These are phyloP conservation scores for Pythium plurisporium DNA, from an alignment of 352 stramenopile species.

Conservation along the genomic window DNA sequence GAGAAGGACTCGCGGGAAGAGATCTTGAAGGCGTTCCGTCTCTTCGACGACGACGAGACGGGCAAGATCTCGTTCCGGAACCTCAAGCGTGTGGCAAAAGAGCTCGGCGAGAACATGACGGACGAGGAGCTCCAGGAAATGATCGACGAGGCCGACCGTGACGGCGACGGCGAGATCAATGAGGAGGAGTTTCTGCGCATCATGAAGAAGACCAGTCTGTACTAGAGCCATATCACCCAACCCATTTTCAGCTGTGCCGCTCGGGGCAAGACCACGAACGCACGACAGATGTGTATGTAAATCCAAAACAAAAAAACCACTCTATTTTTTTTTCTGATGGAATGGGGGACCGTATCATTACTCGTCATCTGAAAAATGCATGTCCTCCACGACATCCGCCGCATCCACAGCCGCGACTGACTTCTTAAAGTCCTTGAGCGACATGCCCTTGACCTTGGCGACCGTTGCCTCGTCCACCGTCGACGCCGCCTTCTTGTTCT, in stretches of 20 bases:
- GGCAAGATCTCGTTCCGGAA: conserved; percentile 97
- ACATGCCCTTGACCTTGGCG: conserved; percentile 76
- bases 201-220: conserved; percentile 97
- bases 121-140: conserved; percentile 99
- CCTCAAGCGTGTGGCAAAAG: conserved; percentile 97
- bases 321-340: neutral
- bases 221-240: conserved; percentile 38
- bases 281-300: conserved; percentile 12
- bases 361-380: conserved; percentile 76
- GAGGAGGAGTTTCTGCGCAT: conserved; percentile 98
- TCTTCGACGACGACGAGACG: conserved; percentile 98
- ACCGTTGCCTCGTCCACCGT: conserved; percentile 59
- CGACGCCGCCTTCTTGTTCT: conserved; percentile 22
- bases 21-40: conserved; percentile 94
- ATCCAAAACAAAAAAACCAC: conserved; percentile 3
- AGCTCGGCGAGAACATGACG: conserved; percentile 98
- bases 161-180: conserved; percentile 96
- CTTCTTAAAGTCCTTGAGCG: conserved; percentile 77
- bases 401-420: conserved; percentile 67
- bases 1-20: conserved; percentile 96
- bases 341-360: conserved; percentile 10
- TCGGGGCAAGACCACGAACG: too few relatives aligned
- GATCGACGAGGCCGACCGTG: conserved; percentile 95
- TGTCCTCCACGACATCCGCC: conserved; percentile 72
- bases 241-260: too few relatives aligned